These are phyloP conservation scores for Aspergillus flavus DNA, from an alignment of 2,329 filamentous ascomycete genomes.

Conservation along the genomic window DNA sequence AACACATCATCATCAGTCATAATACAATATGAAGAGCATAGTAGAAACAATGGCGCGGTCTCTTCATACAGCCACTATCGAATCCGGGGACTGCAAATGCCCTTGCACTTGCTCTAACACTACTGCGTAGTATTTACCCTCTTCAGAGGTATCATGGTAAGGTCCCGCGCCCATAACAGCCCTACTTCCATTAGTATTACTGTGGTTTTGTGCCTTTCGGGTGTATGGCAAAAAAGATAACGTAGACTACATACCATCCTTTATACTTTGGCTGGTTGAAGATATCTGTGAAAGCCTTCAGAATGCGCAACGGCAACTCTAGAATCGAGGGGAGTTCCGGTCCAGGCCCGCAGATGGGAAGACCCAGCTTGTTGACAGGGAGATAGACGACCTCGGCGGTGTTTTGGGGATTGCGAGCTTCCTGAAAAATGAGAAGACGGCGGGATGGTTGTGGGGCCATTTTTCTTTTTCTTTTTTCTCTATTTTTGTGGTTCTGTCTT, in stretches of 20 bases:
- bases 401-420: constrained; percentile 36
- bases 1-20: constrained; percentile 2
- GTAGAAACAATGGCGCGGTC: not conserved
- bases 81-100: not conserved
- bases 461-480: not conserved
- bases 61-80: not conserved
- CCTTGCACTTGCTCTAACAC: constrained; percentile 35
- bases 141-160: constrained; percentile 39
- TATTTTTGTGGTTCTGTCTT: not conserved
- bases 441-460: constrained; percentile 18
- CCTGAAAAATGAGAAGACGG: constrained; percentile 42
- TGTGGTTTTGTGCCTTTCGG: not conserved
- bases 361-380: constrained; percentile 40
- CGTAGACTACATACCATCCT: constrained; percentile 33
- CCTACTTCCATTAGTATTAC: constrained; percentile 21
- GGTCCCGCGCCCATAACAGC: constrained; percentile 37
- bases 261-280: constrained; percentile 43
- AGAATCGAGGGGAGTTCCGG: constrained; percentile 38
- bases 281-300: constrained; percentile 42
- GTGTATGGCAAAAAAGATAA: constrained; percentile 4
- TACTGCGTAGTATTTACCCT: constrained; percentile 42
- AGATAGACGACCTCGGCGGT: constrained; percentile 32
- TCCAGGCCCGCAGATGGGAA: constrained; percentile 37
- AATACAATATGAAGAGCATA: not conserved
- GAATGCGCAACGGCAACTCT: constrained; percentile 36